phyloP scores from a whole-genome alignment of 2,329 filamentous ascomycete genomes.

The Coniochaeta sp. region DNA sequence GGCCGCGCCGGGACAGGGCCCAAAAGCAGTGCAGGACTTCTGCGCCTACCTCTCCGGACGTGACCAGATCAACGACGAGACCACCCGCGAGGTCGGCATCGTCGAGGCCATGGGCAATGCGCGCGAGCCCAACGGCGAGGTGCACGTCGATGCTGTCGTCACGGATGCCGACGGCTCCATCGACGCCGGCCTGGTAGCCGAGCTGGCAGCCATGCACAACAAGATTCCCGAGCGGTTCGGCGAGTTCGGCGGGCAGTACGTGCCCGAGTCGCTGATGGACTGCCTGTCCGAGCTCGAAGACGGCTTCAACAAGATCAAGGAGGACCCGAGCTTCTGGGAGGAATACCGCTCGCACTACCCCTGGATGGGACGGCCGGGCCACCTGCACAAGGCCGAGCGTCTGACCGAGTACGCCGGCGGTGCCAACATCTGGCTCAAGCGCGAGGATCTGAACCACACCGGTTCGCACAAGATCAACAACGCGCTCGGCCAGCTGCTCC shows the following conservation, averaged over 20 bases:
- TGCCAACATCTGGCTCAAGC: constrained; percentile 95
- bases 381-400: constrained; percentile 80
- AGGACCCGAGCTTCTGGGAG: constrained; percentile 92
- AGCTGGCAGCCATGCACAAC: constrained; percentile 74
- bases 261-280: constrained; percentile 96
- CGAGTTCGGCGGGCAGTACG: constrained; percentile 94
- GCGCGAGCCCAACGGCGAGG: constrained; percentile 49
- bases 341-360: constrained; percentile 94
- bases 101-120: constrained; percentile 59
- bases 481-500: constrained; percentile 82
- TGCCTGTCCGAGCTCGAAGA: constrained; percentile 84
- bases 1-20: constrained; percentile 56
- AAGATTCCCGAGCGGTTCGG: constrained; percentile 83
- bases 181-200: constrained; percentile 62
- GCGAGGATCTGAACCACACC: constrained; percentile 95
- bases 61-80: constrained; percentile 21
- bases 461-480: constrained; percentile 99
- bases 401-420: constrained; percentile 85
- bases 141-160: constrained; percentile 64
- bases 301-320: constrained; percentile 79
- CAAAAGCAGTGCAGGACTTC: constrained; percentile 76
- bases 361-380: constrained; percentile 93
- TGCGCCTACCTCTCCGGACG: constrained; percentile 61
- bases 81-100: constrained; percentile 60
- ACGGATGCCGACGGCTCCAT: constrained; percentile 21